Base-by-base conservation (phyloP, 2,329 filamentous ascomycete genomes). In the Colletotrichum eleusines region DNA sequence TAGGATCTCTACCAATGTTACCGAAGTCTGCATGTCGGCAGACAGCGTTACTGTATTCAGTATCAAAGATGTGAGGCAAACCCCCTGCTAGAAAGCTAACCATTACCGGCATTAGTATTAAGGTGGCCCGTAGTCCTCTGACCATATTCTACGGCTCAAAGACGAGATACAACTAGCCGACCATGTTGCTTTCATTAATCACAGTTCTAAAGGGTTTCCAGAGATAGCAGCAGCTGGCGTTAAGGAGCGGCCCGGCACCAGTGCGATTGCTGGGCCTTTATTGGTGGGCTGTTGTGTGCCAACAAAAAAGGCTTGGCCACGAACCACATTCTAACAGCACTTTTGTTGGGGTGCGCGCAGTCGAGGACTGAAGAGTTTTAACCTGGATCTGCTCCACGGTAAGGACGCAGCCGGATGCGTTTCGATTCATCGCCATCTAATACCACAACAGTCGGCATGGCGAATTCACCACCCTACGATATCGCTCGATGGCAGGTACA, bases 401-500 rank as follows among this genome's bases (percentile, higher is more conserved):
- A 33, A 33, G 31, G 7, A 33, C 31, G 31, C 31, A 33, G 31
- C 31, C 31, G 31, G 31, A 33, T 33, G 31, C 31, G 31, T 33
- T 35, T 11, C 5, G 35, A 44, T n/a, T 44, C 16, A 44, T n/a
- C 5, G 42, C n/a, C n/a, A n/a, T n/a, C n/a, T n/a, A n/a, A n/a
- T 46, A 5, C 44, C 44, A 48, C 8, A 20, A 62, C 33, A 63
- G 12, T 63, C 50, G 23, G 12, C 50, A 63, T 58, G 59, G 59
- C 20, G 55, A 70, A 60, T 38, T 48, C 26, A 51, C 46, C 44
- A 57, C 20, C 28, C 23, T 70, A 67, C 23, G 66, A 71, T 28
- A 38, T 71, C 51, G 51, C 53, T 63, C 38, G 64, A 7, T 74
- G 70, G 72, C 58, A 63, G 67, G 66, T 66, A 28, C 72, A 74